Evolutionary conservation across 2,329 filamentous ascomycete species (phyloP), one percentile per base, ranked within the genome.

Genomic region (Calonectria honghensis): DNA sequence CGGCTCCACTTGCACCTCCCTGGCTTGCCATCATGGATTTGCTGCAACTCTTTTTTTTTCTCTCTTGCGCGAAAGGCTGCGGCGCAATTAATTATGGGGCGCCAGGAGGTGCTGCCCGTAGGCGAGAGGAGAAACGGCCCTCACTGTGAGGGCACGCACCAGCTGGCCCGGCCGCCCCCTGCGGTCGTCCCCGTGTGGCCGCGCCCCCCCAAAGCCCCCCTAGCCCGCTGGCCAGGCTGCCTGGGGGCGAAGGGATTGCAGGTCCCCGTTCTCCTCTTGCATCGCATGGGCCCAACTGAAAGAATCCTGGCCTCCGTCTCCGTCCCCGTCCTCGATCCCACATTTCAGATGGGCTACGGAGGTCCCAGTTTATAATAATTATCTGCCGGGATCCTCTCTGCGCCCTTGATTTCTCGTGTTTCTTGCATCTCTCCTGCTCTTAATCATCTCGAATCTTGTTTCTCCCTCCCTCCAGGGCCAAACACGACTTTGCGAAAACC

Each of bases 41-140:
- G 57, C 39, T 45, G 39, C 20, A 48, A 65, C 39, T 48, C 41
- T 37, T 37, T 37, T 37, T 65, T 65, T 48, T 61, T 39, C 32
- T n/a, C 37, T 65, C 27, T 65, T 65, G 59, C 61, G 39, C 61
- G 39, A 65, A 48, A 65, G 61, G 61, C 61, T 48, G 14, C 61
- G 61, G 61, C 61, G 61, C 61, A 65, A 65, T 65, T 65, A 65
- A 65, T 48, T 65, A 16, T 48, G 61, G 61, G 61, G 7, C 61
- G 57, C 35, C 57, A 61, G 57, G 57, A 61, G 35, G 35, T 61
- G 57, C 18, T 39, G 57, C 14, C 35, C 57, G n/a, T 61, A 61
- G 57, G 35, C 57, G 57, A 61, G 54, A 61, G 57, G 27, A 27
- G 35, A 61, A 61, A 61, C 57, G 57, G 57, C 57, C 5, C 57